phyloP scores from a whole-genome alignment of 768 basidiomycete species.

The Russula lepida region DNA sequence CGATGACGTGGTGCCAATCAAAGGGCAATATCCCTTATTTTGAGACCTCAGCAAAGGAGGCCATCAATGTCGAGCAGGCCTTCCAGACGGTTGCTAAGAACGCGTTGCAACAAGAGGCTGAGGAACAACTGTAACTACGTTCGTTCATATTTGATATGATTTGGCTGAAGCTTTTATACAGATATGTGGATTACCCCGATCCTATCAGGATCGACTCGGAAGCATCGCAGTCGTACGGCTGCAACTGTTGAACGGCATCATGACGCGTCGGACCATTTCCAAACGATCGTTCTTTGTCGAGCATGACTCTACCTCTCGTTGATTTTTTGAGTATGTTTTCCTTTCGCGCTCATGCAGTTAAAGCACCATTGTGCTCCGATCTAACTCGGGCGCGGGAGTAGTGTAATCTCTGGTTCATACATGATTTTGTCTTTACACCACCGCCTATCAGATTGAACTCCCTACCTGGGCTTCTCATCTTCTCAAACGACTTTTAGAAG shows the following conservation, averaged over 20 bases:
- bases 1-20: conserved; percentile 99
- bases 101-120: conserved; percentile 93
- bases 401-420: conserved; percentile 16
- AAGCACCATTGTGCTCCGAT: conserved; percentile 3
- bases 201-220: conserved; percentile 96
- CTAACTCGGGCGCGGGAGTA: conserved; percentile 12
- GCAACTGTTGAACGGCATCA: conserved; percentile 61
- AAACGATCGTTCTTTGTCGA: conserved; percentile 7
- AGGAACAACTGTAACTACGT: conserved; percentile 76
- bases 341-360: conserved; percentile 13
- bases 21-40: conserved; percentile 99
- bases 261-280: background rate
- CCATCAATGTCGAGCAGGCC: conserved; percentile 99
- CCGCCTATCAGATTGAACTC: conserved; percentile 4
- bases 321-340: conserved; percentile 15
- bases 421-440: conserved; percentile 5
- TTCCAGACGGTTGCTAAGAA: conserved; percentile 99
- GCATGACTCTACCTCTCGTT: conserved; percentile 12
- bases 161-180: conserved; percentile 30
- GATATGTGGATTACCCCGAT: conserved; percentile 97
- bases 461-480: background rate
- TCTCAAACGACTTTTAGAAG: background rate
- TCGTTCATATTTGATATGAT: conserved; percentile 15
- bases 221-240: conserved; percentile 83
- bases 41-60: conserved; percentile 99